phyloP scores from a whole-genome alignment of 2,329 filamentous ascomycete species.

The Colletotrichum euphorbiae region DNA sequence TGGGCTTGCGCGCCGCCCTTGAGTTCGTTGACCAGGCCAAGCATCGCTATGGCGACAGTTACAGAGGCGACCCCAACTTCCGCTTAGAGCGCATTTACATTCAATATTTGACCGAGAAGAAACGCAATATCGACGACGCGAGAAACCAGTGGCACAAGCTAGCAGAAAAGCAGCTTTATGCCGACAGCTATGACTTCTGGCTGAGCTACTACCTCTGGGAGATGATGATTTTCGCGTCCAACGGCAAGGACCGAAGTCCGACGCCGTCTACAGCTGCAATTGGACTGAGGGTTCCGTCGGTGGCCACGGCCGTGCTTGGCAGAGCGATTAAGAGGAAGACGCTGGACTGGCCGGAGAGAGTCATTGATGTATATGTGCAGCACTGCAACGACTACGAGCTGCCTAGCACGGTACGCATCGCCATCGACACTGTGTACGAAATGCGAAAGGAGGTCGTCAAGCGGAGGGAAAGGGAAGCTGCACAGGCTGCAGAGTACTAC shows the following conservation, averaged over 20 bases:
- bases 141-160: constrained; percentile 82
- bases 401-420: constrained; percentile 78
- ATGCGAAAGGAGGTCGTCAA: constrained; percentile 71
- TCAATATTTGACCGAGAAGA: constrained; percentile 89
- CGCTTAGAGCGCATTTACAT: constrained; percentile 92
- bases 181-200: constrained; percentile 93
- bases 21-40: constrained; percentile 87
- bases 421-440: constrained; percentile 79
- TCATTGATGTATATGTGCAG: constrained; percentile 78
- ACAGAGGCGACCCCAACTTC: constrained; percentile 88
- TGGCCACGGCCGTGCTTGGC: constrained; percentile 81
- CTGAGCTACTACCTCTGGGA: constrained; percentile 93
- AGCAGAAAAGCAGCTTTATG: constrained; percentile 70
- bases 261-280: constrained; percentile 59
- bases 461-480: constrained; percentile 74
- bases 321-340: constrained; percentile 72
- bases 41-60: constrained; percentile 77
- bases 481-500: constrained; percentile 67
- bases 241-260: constrained; percentile 63
- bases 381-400: constrained; percentile 94
- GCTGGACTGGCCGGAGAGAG: constrained; percentile 81
- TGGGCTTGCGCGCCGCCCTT: constrained; percentile 86
- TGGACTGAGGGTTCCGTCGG: constrained; percentile 72
- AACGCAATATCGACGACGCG: constrained; percentile 80
- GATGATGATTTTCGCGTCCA: constrained; percentile 72